Conservation (phyloP, 371 early-diverging fungal species). For the Entomophthora muscae region DNA sequence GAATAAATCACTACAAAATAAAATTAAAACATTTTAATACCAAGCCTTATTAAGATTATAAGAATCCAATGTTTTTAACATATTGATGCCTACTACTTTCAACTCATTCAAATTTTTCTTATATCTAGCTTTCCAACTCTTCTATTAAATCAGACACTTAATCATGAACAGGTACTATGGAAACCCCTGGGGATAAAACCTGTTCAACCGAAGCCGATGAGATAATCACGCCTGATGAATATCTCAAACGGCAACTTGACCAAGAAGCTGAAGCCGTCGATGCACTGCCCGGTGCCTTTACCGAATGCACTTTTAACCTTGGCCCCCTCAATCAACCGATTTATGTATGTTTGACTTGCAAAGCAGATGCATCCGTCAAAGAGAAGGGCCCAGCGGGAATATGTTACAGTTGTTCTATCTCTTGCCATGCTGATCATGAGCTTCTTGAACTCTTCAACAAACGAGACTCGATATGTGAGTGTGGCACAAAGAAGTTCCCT, state of each 20-base stretch:
- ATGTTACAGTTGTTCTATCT: constrained; percentile 64
- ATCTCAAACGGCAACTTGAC: constrained; percentile 1
- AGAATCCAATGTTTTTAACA: too few relatives aligned
- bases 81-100: too few relatives aligned
- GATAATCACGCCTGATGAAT: constrained; percentile 4
- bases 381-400: constrained; percentile 25
- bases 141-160: too few relatives aligned
- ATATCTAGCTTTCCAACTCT: too few relatives aligned
- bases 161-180: not conserved
- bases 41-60: too few relatives aligned
- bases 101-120: too few relatives aligned
- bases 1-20: too few relatives aligned
- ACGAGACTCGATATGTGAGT: constrained; percentile 69
- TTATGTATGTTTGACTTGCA: constrained; percentile 6
- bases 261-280: constrained; percentile 6
- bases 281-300: constrained; percentile 1
- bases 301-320: constrained; percentile 1
- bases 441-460: constrained; percentile 70
- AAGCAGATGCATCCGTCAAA: not conserved
- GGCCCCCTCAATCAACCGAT: constrained; percentile 8
- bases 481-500: constrained; percentile 38
- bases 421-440: constrained; percentile 63
- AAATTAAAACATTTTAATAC: too few relatives aligned
- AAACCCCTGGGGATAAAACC: not conserved
- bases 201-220: not conserved